Conservation (phyloP, 2,329 filamentous ascomycete species). For the Colletotrichum siamense region DNA sequence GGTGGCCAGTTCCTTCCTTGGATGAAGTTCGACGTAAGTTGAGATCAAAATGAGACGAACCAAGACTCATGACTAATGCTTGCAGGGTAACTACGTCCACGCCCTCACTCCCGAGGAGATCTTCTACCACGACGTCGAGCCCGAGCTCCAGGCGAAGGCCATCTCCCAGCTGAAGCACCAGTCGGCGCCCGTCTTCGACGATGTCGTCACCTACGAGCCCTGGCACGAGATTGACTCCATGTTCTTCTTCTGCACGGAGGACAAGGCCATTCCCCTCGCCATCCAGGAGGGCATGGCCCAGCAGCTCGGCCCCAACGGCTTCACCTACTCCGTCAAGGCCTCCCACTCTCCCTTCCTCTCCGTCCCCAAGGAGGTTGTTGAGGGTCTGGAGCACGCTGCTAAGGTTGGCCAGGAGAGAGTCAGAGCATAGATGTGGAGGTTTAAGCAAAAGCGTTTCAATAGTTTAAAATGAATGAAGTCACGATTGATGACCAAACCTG, state of each 20-base stretch:
- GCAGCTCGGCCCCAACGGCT: conserved; percentile 4
- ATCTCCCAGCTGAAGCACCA: conserved; percentile 14
- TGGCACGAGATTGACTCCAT: conserved; percentile 30
- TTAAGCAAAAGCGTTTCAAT: background rate
- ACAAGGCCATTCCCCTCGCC: conserved; percentile 25
- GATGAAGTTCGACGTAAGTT: conserved; percentile 29
- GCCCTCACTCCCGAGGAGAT: conserved; percentile 12
- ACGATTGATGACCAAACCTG: background rate
- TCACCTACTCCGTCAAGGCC: background rate
- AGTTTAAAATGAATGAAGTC: background rate
- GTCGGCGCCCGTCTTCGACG: conserved; percentile 22
- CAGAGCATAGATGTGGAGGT: background rate
- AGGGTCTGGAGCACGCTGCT: background rate
- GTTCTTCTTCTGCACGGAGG: conserved; percentile 29
- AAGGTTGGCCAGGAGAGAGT: conserved; percentile 7
- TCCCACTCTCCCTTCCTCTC: conserved; percentile 15
- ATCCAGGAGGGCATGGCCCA: conserved; percentile 28
- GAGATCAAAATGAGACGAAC: background rate
- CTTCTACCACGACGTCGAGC: conserved; percentile 31
- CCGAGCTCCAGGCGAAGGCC: conserved; percentile 12
- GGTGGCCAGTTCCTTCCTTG: conserved; percentile 28
- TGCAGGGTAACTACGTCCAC: background rate
- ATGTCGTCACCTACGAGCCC: conserved; percentile 27
- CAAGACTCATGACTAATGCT: background rate
- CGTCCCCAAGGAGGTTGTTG: background rate